Evolutionary conservation across 805 yeast species (phyloP), one percentile per base, ranked within the genome.

Genomic region (Isabelozyma heimii): DNA sequence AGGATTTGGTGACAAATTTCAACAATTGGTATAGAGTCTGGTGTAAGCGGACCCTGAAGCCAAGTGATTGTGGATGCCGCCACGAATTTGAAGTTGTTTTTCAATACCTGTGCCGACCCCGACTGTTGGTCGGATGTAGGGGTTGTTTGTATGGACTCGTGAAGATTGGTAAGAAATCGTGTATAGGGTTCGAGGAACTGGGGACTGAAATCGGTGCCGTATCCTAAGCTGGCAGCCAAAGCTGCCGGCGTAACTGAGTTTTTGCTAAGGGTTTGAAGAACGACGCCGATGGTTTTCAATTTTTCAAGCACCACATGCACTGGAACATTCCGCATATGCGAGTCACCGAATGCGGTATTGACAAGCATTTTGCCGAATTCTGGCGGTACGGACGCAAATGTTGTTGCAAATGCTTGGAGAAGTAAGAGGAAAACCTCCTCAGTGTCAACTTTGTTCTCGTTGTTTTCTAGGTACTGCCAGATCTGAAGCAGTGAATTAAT

Each of bases 31-130:
- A 13, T 5, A 30, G n/a, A 12, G 10, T 43, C 45, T 14, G 24
- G 16, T 16, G 33, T 44, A 6, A 20, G 45, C 37, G 24, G 50
- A 37, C 10, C 35, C 35, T 30, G 35, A 10, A 30, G n/a, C 35
- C 48, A 46, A 9, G 44, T 39, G 7, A 47, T 16, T 1, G 60
- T 52, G 7, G 61, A 46, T 8, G 60, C 72, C 30, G 68, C 62
- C 30, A 71, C 61, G 50, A 64, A 72, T 48, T 59, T 60, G 16
- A 66, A 46, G 52, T 72, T 72, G 50, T 72, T 72, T 12, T 50
- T 43, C 38, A 71, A 46, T 8, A 26, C 43, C n/a, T 10, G n/a
- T 7, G 35, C 35, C 2, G 24, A 30, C 8, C 35, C 35, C 5
- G 35, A 42, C 16, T 42, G 37, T 12, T 26, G 15, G 5, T 9